phyloP scores from a whole-genome alignment of 1,139 yeast genomes.

The Debaryomyces robertsiae region DNA sequence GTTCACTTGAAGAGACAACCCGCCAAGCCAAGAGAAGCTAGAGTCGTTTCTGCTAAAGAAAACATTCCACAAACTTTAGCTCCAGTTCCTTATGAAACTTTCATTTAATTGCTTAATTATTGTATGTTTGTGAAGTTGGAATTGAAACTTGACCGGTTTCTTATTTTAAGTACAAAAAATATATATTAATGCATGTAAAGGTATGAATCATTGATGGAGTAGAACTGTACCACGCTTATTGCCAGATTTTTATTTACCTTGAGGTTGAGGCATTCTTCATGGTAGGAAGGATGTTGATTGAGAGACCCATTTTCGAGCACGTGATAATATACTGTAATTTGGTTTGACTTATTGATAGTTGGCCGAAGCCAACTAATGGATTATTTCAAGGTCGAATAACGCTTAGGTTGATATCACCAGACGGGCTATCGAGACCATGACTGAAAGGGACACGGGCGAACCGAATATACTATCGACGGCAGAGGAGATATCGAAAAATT shows the following conservation, averaged over 20 bases:
- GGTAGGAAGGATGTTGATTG: too few species aligned
- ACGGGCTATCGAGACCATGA: background rate
- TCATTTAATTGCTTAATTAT: constrained; percentile 61
- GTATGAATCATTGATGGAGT: constrained; percentile 3
- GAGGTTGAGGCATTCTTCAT: too few species aligned
- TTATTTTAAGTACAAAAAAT: constrained; percentile 10
- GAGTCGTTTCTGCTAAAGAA: constrained; percentile 74
- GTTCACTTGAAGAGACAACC: constrained; percentile 98
- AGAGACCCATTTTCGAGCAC: background rate
- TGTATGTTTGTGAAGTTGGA: constrained; percentile 16
- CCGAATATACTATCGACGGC: background rate
- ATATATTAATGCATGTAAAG: constrained; percentile 20
- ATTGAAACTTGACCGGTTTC: constrained; percentile 9
- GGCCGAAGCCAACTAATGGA: too few species aligned
- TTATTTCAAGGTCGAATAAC: background rate
- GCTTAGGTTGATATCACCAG: background rate
- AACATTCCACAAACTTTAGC: constrained; percentile 96
- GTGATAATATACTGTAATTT: background rate
- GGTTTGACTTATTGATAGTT: background rate
- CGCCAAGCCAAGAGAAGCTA: constrained; percentile 93
- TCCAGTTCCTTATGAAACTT: constrained; percentile 99
- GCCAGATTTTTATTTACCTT: too few species aligned
- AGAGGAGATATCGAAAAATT: background rate
- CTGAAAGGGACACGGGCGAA: constrained; percentile 1
- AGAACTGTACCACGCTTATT: too few species aligned